Evolutionary conservation across 768 basidiomycete species (phyloP), one percentile per base, ranked within the genome.

Genomic region (Mycena pura): DNA sequence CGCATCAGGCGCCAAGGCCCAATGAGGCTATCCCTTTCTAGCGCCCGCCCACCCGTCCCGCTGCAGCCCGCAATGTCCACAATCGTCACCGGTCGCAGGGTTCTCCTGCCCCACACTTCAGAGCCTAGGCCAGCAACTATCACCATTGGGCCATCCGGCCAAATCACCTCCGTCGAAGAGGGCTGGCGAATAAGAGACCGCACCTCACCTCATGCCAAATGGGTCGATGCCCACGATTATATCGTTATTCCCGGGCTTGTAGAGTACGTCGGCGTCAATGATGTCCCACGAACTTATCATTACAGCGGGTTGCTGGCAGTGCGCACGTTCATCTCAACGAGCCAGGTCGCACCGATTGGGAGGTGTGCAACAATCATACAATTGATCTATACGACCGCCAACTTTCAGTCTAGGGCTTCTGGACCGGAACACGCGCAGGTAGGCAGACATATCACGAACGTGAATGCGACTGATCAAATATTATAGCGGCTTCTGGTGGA

Each of bases 251-350:
- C 93, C 7, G 93, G 93, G 22, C 81, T 94, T 31, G 86, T 95
- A 40, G 93, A 95, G 92, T 91, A 68, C 56, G 87, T 25, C 41
- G n/a, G n/a, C n/a, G n/a, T n/a, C n/a, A n/a, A n/a, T n/a, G n/a
- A n/a, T n/a, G n/a, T n/a, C n/a, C n/a, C n/a, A n/a, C n/a, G n/a
- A n/a, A n/a, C n/a, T n/a, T n/a, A n/a, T n/a, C n/a, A n/a, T n/a
- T n/a, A n/a, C n/a, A n/a, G n/a, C n/a, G n/a, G n/a, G n/a, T 52
- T 41, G 62, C 24, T 13, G 24, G 62, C 70, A 95, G 93, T 74
- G 84, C 91, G 9, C 93, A 97, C 70, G 95, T 96, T 24, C 95
- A 97, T 75, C 84, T 96, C 54, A 96, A 96, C 74, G 93, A 96
- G 69, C 95, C 95, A 8, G 95, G 95, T 13, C 86, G 95, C 24